Evolutionary conservation across 768 basidiomycete species (phyloP).

Genomic region (Collybiopsis confluens): DNA sequence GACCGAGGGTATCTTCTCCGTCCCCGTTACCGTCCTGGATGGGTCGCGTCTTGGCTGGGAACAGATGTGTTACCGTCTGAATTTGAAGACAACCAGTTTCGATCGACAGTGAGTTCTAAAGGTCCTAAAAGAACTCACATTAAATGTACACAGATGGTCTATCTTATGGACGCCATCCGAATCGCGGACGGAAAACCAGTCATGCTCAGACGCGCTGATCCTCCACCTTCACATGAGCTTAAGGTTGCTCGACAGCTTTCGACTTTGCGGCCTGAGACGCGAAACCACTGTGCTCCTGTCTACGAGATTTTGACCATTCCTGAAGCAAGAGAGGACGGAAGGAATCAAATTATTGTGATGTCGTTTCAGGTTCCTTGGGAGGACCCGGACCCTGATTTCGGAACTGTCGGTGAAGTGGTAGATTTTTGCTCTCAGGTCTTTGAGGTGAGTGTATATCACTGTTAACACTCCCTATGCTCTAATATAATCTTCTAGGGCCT

Average conservation of each 20-base stretch:
- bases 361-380: slow-evolving; percentile 21
- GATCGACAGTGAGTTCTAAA: not conserved
- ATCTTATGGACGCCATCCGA: slow-evolving; percentile 24
- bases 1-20: slow-evolving; percentile 17
- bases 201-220: slow-evolving; percentile 22
- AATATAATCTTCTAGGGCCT: slow-evolving; percentile 11
- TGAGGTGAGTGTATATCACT: slow-evolving; percentile 17
- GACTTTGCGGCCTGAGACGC: slow-evolving; percentile 13
- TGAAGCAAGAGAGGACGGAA: slow-evolving; percentile 12
- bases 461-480: not conserved
- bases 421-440: slow-evolving; percentile 29
- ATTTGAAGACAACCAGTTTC: slow-evolving; percentile 10
- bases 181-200: slow-evolving; percentile 23
- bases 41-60: slow-evolving; percentile 17
- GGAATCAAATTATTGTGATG: slow-evolving; percentile 21
- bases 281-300: slow-evolving; percentile 32
- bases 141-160: slow-evolving; percentile 1
- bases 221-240: slow-evolving; percentile 20
- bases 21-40: slow-evolving; percentile 16
- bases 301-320: slow-evolving; percentile 17
- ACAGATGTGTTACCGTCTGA: not conserved
- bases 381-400: slow-evolving; percentile 21
- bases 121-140: not conserved
- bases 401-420: slow-evolving; percentile 29
- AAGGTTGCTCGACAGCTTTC: slow-evolving; percentile 22